These are phyloP conservation scores for Globisporangium paroecandrum DNA, from an alignment of 352 stramenopile species.

Conservation along the genomic window DNA sequence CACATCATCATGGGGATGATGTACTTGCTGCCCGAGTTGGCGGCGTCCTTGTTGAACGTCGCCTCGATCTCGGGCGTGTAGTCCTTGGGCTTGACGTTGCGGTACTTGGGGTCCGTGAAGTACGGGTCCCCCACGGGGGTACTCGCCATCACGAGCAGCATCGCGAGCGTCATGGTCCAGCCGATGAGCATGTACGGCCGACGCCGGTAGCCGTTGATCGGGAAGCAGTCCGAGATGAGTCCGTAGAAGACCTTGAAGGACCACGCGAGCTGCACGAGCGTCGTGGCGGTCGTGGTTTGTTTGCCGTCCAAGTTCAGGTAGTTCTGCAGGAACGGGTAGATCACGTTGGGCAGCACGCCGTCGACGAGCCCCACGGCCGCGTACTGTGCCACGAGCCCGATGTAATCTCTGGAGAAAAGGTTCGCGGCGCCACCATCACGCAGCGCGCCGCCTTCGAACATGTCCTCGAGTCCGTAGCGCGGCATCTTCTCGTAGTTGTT, in stretches of 20 bases:
- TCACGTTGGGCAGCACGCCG: slow-evolving; percentile 16
- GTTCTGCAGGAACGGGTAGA: slow-evolving; percentile 31
- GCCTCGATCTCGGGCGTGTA: slow-evolving; percentile 28
- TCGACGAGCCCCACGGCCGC: slow-evolving; percentile 24
- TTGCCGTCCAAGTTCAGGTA: slow-evolving; percentile 40
- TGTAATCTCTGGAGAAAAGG: slow-evolving; percentile 20
- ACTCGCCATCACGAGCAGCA: slow-evolving; percentile 43
- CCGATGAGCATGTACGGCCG: slow-evolving; percentile 56
- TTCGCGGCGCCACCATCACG: slow-evolving; percentile 15
- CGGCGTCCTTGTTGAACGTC: slow-evolving; percentile 30
- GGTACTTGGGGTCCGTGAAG: slow-evolving; percentile 28
- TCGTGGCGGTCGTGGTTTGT: slow-evolving; percentile 32
- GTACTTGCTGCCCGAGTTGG: slow-evolving; percentile 24
- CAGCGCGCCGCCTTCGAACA: slow-evolving; percentile 25
- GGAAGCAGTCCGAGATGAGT: slow-evolving; percentile 53
- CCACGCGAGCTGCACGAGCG: slow-evolving; percentile 40
- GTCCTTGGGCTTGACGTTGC: slow-evolving; percentile 24
- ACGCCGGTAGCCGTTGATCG: slow-evolving; percentile 45
- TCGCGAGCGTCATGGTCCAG: slow-evolving; percentile 36
- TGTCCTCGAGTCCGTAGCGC: slow-evolving; percentile 15
- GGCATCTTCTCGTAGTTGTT: slow-evolving; percentile 13
- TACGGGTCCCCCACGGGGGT: slow-evolving; percentile 40
- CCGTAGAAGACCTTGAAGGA: slow-evolving; percentile 62
- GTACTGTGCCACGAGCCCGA: slow-evolving; percentile 24
- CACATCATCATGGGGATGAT: slow-evolving; percentile 46